These are phyloP conservation scores for Arachnomyces sp. DNA, from an alignment of 2,329 filamentous ascomycete species.

Conservation along the genomic window DNA sequence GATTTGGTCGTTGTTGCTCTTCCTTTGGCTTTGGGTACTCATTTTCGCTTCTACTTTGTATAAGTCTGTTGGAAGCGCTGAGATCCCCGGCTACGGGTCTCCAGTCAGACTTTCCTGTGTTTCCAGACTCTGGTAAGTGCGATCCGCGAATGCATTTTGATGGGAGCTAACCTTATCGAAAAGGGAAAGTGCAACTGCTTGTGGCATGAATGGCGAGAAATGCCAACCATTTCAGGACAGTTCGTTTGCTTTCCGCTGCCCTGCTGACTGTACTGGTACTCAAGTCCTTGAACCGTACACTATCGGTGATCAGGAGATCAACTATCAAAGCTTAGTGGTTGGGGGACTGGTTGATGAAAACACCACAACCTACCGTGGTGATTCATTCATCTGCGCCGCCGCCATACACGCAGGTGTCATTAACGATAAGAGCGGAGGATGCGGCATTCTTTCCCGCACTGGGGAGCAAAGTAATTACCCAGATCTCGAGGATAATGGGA, in stretches of 20 bases:
- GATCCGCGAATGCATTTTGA: background rate
- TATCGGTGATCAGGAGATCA: constrained; percentile 47
- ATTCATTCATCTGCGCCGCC: constrained; percentile 53
- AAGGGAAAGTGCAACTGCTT: constrained; percentile 30
- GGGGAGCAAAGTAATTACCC: constrained; percentile 44
- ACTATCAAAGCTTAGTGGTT: constrained; percentile 47
- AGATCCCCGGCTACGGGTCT: constrained; percentile 39
- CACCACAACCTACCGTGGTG: constrained; percentile 47
- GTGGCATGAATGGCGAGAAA: constrained; percentile 48
- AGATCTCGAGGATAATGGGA: constrained; percentile 39
- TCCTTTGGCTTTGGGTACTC: constrained; percentile 39
- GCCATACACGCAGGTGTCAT: constrained; percentile 54
- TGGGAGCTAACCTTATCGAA: constrained; percentile 2
- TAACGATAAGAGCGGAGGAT: constrained; percentile 46
- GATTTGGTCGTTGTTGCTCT: constrained; percentile 32
- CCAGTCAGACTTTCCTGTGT: constrained; percentile 38
- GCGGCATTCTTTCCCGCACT: constrained; percentile 45
- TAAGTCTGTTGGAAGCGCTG: constrained; percentile 28
- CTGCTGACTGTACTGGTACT: constrained; percentile 46
- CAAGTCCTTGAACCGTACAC: constrained; percentile 48
- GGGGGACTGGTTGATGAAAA: constrained; percentile 42
- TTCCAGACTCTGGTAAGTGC: constrained; percentile 37
- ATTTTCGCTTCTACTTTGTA: constrained; percentile 38
- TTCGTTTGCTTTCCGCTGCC: constrained; percentile 50
- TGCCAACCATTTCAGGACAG: constrained; percentile 50